Percentiles rank a stretch among this genome's conserved stretches.
Evolutionary conservation across 495 filamentous ascomycete genomes (phyloP).

Genomic region (Talaromyces proteolyticus): DNA sequence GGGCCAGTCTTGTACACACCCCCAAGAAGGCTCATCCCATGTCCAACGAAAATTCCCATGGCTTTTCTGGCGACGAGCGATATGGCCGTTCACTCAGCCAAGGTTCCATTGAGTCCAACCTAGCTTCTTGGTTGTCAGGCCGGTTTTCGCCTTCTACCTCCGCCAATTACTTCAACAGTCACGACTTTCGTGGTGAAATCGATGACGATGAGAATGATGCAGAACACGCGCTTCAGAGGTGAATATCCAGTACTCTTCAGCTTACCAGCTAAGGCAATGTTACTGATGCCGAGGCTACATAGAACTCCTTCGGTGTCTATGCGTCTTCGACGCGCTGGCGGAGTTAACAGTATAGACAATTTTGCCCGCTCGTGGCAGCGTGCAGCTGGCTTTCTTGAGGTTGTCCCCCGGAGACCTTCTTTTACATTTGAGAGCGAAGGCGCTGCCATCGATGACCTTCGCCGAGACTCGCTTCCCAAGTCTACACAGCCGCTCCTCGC

Average conservation of each 20-base stretch:
- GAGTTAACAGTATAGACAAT: constrained; percentile 89
- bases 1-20: too few species aligned
- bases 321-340: constrained; percentile 74
- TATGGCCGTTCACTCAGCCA: constrained; percentile 20
- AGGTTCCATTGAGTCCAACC: constrained; percentile 26
- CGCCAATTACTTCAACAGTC: constrained; percentile 10
- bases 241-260: neutral
- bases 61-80: neutral
- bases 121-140: constrained; percentile 28
- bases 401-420: constrained; percentile 67
- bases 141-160: constrained; percentile 15
- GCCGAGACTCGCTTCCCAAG: neutral
- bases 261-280: too few species aligned
- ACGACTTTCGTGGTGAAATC: neutral
- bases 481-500: neutral
- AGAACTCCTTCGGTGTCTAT: constrained; percentile 64
- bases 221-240: constrained; percentile 1
- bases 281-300: too few species aligned
- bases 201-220: constrained; percentile 3
- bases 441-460: neutral
- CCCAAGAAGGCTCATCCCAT: too few species aligned
- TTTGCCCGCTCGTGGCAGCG: constrained; percentile 93
- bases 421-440: constrained; percentile 53
- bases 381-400: constrained; percentile 82
- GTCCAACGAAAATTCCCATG: neutral